A percentile compares a stretch with the other conserved stretches of the same genome.
phyloP scores from a whole-genome alignment of 2,329 filamentous ascomycete genomes.

The Teratosphaeria nubilosa region DNA sequence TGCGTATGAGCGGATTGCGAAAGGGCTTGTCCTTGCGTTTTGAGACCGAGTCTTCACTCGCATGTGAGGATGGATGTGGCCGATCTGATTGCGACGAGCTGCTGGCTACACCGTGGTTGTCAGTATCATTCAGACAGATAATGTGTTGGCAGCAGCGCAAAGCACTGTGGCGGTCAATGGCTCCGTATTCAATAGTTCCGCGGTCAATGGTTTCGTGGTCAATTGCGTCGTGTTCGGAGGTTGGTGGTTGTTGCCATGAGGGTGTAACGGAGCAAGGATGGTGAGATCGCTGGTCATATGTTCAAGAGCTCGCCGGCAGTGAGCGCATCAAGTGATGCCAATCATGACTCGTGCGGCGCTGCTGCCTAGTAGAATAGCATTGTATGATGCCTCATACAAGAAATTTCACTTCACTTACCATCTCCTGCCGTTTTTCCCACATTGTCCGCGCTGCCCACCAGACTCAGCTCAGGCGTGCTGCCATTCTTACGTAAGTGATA shows the following conservation, averaged over 20 bases:
- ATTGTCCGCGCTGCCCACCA: conserved; percentile 23
- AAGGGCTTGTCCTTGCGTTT: conserved; percentile 18
- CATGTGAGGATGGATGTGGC: conserved; percentile 17
- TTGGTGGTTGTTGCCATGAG: background rate
- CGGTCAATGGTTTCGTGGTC: background rate
- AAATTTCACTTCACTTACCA: conserved; percentile 15
- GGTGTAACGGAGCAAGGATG: background rate
- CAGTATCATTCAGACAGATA: conserved; percentile 2
- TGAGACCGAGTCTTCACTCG: conserved; percentile 19
- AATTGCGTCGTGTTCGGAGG: background rate
- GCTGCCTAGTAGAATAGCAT: background rate
- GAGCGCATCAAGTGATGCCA: conserved; percentile 1
- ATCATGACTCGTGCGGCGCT: background rate
- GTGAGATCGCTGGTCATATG: background rate
- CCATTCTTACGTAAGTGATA: conserved; percentile 33
- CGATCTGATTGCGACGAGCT: conserved; percentile 7
- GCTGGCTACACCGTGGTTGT: conserved; percentile 7
- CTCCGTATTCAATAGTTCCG: background rate
- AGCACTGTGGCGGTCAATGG: background rate
- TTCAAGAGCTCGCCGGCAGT: background rate
- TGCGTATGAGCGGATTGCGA: conserved; percentile 17
- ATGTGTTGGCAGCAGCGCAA: background rate
- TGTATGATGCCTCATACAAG: background rate
- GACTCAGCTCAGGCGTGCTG: conserved; percentile 38
- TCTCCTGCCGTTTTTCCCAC: conserved; percentile 15